Conservation (phyloP, 1,284 basidiomycete genomes). For the Austropuccinia psidii region DNA sequence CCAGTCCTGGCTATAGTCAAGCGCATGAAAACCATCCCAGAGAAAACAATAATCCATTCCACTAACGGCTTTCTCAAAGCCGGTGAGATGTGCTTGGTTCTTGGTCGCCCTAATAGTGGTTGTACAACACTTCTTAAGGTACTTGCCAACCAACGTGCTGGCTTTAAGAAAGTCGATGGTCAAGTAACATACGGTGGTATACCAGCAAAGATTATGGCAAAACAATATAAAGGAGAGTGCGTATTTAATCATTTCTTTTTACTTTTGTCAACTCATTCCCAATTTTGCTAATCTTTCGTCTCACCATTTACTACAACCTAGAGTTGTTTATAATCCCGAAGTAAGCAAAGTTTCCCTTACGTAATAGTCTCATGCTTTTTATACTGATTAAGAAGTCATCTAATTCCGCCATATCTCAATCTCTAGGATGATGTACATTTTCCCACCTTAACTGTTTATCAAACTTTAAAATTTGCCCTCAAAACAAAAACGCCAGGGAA, state of each 20-base stretch:
- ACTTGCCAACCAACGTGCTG: slow-evolving; percentile 60
- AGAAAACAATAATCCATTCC: slow-evolving; percentile 44
- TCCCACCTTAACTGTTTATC: slow-evolving; percentile 56
- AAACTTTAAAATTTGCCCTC: slow-evolving; percentile 56
- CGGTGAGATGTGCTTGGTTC: slow-evolving; percentile 60
- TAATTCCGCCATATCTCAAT: slow-evolving; percentile 37
- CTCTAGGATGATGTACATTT: slow-evolving; percentile 58
- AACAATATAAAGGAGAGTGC: slow-evolving; percentile 33
- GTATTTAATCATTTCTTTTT: neutral
- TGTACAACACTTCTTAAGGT: slow-evolving; percentile 66
- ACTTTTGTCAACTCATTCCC: neutral
- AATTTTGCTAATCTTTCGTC: neutral
- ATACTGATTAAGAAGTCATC: neutral
- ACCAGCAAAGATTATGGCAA: slow-evolving; percentile 26
- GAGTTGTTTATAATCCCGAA: slow-evolving; percentile 32
- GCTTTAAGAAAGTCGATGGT: slow-evolving; percentile 59
- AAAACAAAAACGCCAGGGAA: slow-evolving; percentile 54
- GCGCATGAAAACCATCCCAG: slow-evolving; percentile 33
- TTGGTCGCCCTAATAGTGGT: slow-evolving; percentile 71
- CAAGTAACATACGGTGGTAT: slow-evolving; percentile 63
- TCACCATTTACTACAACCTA: neutral
- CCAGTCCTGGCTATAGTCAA: slow-evolving; percentile 34
- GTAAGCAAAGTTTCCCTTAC: neutral
- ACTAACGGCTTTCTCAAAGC: slow-evolving; percentile 46
- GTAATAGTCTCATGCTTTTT: neutral